Base-by-base conservation (phyloP, 306 rosid genomes). In the Dalbergia cultrata region DNA sequence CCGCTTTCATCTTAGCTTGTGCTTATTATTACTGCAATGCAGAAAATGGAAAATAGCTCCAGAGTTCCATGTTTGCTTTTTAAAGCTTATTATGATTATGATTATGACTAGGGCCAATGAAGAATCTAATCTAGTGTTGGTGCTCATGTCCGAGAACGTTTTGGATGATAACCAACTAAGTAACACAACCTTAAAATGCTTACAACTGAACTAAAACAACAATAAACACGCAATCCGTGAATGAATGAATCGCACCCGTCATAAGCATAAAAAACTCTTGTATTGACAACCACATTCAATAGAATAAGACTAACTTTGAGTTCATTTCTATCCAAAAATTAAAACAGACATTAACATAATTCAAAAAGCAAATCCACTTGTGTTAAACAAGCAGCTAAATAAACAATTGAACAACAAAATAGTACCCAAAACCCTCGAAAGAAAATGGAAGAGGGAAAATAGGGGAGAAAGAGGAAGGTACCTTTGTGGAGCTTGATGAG, bases 401-500 rank as follows among this genome's bases (percentile, higher is more conserved):
- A 49, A 14, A 50, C 69, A 17, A 21, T 22, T 21, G 7, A n/a
- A 34, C 39, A 10, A 49, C 5, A n/a, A 65, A 12, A 52, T 4
- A 16, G 19, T 19, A 22, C 31, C 31, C 18, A 52, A 14, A 54
- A 54, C n/a, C 57, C 57, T 50, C 57, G 4, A 50, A 4, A 13
- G 6, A 5, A 13, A 13, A 13, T 14, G 57, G 7, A 37, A 44
- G 50, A 10, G 0, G 14, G 18, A 18, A 3, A 71, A 35, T 72
- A 9, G 67, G 21, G 59, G 10, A 21, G 54, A 22, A 2, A 53
- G 53, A 34, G 19, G 14, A 62, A 2, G 16, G 60, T 5, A 91
- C 99, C 97, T 93, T 91, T 92, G 73, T 79, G 74, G 41, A 93
- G 82, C 91, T 93, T 96, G 87, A 96, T 96, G 52, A 86, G 91